These are phyloP conservation scores for Picocystis salinarum DNA, from an alignment of 139 green algal species.

Conservation along the genomic window DNA sequence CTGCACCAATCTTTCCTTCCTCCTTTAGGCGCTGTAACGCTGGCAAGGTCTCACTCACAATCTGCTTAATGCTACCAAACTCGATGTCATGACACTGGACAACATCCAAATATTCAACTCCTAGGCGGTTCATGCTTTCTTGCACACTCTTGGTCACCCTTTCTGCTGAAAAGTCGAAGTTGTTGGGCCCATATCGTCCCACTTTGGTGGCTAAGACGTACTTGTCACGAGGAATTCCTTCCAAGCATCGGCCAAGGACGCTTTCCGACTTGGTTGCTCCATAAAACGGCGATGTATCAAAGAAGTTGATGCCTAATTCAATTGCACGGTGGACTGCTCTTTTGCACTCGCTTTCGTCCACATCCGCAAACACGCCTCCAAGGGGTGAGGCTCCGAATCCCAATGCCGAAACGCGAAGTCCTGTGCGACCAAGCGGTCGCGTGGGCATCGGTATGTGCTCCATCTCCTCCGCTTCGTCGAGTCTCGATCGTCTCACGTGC, in stretches of 20 bases:
- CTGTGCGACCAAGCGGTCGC: conserved; percentile 54
- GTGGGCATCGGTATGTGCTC: too few species aligned
- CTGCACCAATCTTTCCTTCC: conserved; percentile 50
- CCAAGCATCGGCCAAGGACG: conserved; percentile 54
- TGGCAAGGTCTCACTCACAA: conserved; percentile 73
- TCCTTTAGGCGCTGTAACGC: conserved; percentile 58
- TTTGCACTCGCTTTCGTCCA: conserved; percentile 41
- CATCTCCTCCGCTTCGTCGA: too few species aligned
- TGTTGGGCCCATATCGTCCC: conserved; percentile 70
- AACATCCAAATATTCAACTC: conserved; percentile 67
- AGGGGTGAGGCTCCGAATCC: conserved; percentile 81
- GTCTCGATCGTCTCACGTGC: too few species aligned
- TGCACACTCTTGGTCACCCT: conserved; percentile 47
- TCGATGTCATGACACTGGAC: conserved; percentile 91
- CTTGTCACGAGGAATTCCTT: conserved; percentile 49
- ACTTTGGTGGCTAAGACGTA: conserved; percentile 73
- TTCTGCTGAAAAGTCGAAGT: conserved; percentile 56
- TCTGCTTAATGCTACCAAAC: conserved; percentile 64
- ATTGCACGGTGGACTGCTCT: conserved; percentile 60
- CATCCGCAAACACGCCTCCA: conserved; percentile 57
- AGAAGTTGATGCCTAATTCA: conserved; percentile 74
- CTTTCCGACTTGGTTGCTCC: conserved; percentile 55
- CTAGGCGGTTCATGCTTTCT: conserved; percentile 46
- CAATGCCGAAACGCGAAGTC: conserved; percentile 62
- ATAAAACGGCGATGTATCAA: conserved; percentile 92